Evolutionary conservation across 306 rosid genomes (phyloP).

Genomic region (Ceratonia siliqua): DNA sequence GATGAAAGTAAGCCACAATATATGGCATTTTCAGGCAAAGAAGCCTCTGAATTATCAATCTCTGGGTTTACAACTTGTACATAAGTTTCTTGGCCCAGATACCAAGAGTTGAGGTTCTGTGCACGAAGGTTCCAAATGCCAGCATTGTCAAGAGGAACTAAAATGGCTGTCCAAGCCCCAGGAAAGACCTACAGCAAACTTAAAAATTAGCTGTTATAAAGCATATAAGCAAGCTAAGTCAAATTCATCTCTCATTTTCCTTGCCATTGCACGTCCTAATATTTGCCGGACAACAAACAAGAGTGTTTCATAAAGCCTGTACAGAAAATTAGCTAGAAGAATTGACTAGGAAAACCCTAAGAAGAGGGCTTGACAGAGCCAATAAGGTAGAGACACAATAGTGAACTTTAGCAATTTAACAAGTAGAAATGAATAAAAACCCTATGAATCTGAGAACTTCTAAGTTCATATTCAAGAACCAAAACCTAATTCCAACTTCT

Average conservation of each 20-base stretch:
- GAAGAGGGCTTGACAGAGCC: background rate
- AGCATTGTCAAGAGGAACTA: conserved; percentile 79
- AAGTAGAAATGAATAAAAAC: background rate
- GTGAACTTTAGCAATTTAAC: background rate
- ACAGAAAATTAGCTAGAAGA: background rate
- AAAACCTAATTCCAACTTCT: no score
- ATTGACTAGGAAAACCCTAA: background rate
- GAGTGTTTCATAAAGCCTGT: background rate
- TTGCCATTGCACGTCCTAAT: background rate
- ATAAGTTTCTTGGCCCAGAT: conserved; percentile 86
- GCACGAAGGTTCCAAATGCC: conserved; percentile 96
- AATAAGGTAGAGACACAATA: background rate
- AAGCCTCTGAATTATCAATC: conserved; percentile 45
- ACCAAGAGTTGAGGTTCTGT: conserved; percentile 85
- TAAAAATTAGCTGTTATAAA: conserved; percentile 10
- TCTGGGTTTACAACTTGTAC: conserved; percentile 71
- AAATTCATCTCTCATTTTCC: conserved; percentile 17
- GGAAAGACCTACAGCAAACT: conserved; percentile 71
- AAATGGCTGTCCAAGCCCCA: conserved; percentile 95
- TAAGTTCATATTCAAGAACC: no score
- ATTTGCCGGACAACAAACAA: conserved; percentile 15
- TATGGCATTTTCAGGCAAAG: conserved; percentile 72
- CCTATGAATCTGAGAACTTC: no score
- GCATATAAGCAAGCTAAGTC: background rate
- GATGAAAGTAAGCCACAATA: conserved; percentile 86